Conservation (phyloP, 345 rosid species). For the Arabis alpina region DNA sequence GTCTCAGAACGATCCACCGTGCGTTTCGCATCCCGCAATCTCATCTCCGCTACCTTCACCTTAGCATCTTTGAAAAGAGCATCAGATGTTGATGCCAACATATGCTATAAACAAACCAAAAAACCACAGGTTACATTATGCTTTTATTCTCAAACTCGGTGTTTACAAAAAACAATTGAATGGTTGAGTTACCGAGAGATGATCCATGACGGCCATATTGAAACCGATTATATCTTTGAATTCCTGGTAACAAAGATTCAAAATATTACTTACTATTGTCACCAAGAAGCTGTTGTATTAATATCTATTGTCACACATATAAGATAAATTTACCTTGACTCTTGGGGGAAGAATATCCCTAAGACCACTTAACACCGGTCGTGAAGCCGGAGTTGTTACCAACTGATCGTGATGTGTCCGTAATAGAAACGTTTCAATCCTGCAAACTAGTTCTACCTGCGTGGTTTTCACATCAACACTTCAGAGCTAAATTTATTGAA, state of each 20-base stretch:
- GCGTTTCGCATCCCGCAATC: conserved; percentile 59
- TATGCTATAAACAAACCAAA: conserved; percentile 56
- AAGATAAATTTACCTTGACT: conserved; percentile 61
- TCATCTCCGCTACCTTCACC: conserved; percentile 67
- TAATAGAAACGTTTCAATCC: conserved; percentile 69
- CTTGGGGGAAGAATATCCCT: conserved; percentile 68
- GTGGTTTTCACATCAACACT: background rate
- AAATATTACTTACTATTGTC: background rate
- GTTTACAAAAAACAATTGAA: background rate
- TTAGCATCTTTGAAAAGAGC: conserved; percentile 84
- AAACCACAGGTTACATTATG: background rate
- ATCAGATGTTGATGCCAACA: conserved; percentile 89
- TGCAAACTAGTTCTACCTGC: conserved; percentile 90
- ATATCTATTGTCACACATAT: background rate
- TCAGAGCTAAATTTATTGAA: conserved; percentile 4
- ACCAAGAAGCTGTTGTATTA: background rate
- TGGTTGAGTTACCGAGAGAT: conserved; percentile 61
- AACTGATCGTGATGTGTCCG: conserved; percentile 83
- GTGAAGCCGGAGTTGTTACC: conserved; percentile 78
- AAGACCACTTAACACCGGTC: conserved; percentile 70
- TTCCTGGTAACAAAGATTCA: conserved; percentile 55
- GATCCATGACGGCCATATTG: conserved; percentile 97
- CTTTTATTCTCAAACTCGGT: background rate
- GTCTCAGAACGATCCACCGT: conserved; percentile 54
- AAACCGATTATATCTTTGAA: conserved; percentile 86